Base-by-base conservation (phyloP, 345 rosid genomes). In the Eucalyptus coolabah region DNA sequence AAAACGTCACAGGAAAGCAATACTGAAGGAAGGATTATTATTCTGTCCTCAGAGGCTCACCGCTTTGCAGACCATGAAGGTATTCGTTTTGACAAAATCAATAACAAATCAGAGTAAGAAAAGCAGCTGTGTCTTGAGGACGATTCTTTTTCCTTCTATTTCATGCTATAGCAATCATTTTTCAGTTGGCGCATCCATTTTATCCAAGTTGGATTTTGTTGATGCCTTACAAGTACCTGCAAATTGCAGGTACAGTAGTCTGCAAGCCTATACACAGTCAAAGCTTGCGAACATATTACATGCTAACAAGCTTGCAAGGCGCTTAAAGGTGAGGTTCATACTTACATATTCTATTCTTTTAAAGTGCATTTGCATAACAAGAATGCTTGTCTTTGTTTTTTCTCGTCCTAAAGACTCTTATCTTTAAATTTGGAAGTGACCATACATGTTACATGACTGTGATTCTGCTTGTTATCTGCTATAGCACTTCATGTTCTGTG, bases 201-300 rank as follows among this genome's bases (percentile, higher is more conserved):
- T 49, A 67, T 88, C 10, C 32, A 14, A 34, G 34, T 44, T 30
- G 42, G 40, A 19, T 65, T 67, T 60, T 45, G 47, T 65, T 12
- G 34, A 60, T 88, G 53, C 47, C 24, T 49, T 44, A 67, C 44
- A 14, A n/a, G 60, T 19, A 47, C 40, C 42, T 40, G 17, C 50
- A 44, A 23, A 34, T 45, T 91, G 26, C 94, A 96, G 96, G 89
- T 96, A 94, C 88, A 91, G 54, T 87, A 89, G 91, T 67, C 28
- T 94, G 1, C 85, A 54, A 53, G 94, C 98, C 15, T 96, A 96
- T 91, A 95, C 93, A 50, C 95, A 94, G 63, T 94, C 95, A 40
- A 94, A 94, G 92, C 94, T 94, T 14, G 90, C 91, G 13, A 92
- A 92, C 51, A 72, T 90, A 30, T 82, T 92, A 40, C 93, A 92